Evolutionary conservation across 2,329 filamentous ascomycete genomes (phyloP).

Genomic region (Aspergillus oerlinghausenensis): DNA sequence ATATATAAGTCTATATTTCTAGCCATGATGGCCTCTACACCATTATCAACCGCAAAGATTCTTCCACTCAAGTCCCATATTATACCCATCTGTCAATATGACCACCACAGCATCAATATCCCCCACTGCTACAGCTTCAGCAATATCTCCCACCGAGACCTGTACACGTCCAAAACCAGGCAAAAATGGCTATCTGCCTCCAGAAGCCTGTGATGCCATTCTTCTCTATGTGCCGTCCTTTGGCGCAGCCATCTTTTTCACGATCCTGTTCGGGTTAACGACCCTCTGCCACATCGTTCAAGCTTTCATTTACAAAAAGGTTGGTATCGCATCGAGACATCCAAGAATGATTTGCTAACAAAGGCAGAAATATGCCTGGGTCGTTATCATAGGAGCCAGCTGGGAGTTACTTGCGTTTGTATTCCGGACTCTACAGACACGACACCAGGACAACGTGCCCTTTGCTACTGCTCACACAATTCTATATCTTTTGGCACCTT

Average conservation of each 20-base stretch:
- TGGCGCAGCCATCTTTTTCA: slow-evolving; percentile 30
- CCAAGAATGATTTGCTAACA: slow-evolving; percentile 2
- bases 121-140: slow-evolving; percentile 10
- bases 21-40: background rate
- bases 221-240: slow-evolving; percentile 28
- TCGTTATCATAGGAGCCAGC: slow-evolving; percentile 39
- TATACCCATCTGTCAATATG: slow-evolving; percentile 1
- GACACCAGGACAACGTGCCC: slow-evolving; percentile 32
- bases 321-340: slow-evolving; percentile 1
- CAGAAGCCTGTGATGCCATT: slow-evolving; percentile 32
- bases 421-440: slow-evolving; percentile 38
- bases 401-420: slow-evolving; percentile 41
- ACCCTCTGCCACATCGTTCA: slow-evolving; percentile 28
- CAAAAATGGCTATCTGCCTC: slow-evolving; percentile 35
- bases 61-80: too few relatives aligned
- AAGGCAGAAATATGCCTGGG: slow-evolving; percentile 37
- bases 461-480: slow-evolving; percentile 35
- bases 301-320: slow-evolving; percentile 29
- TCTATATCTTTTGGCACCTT: slow-evolving; percentile 42
- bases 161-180: slow-evolving; percentile 24
- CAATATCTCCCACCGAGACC: slow-evolving; percentile 9
- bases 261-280: slow-evolving; percentile 28
- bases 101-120: slow-evolving; percentile 3
- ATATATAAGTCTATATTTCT: background rate
- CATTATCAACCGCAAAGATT: background rate